Conservation (phyloP, 805 yeast genomes). For the Candida xyloterini region DNA sequence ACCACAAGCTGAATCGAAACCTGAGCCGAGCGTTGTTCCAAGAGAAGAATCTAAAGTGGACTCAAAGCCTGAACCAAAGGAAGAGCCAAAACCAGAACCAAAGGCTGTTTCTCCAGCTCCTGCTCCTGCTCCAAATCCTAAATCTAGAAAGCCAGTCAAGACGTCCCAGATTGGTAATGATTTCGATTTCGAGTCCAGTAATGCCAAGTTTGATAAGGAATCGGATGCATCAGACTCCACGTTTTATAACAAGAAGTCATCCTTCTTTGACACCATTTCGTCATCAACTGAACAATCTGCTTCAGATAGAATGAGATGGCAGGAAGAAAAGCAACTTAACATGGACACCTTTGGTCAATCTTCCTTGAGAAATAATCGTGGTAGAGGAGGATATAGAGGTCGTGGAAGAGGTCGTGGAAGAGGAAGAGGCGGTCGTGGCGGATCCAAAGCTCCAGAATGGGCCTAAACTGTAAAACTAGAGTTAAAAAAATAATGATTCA, state of each 20-base stretch:
- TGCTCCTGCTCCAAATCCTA: conserved; percentile 1
- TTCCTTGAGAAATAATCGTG: conserved; percentile 41
- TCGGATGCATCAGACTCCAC: conserved; percentile 35
- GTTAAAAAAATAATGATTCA: conserved; percentile 1
- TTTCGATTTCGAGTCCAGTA: conserved; percentile 72
- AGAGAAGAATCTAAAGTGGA: background rate
- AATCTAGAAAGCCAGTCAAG: background rate
- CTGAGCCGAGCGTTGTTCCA: background rate
- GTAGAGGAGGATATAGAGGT: conserved; percentile 53
- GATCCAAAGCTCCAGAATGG: conserved; percentile 27
- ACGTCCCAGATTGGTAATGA: conserved; percentile 38
- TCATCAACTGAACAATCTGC: conserved; percentile 54
- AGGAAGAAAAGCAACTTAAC: conserved; percentile 69
- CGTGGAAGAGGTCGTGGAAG: conserved; percentile 39
- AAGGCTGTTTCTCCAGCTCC: conserved; percentile 1
- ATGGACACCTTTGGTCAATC: conserved; percentile 83
- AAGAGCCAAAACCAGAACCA: conserved; percentile 1
- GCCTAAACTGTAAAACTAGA: conserved; percentile 15
- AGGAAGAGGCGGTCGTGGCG: conserved; percentile 28
- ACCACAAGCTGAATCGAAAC: conserved; percentile 1
- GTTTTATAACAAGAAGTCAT: conserved; percentile 73
- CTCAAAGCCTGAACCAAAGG: background rate
- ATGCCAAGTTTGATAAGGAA: conserved; percentile 66
- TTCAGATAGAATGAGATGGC: conserved; percentile 54
- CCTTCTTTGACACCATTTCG: conserved; percentile 86